A percentile compares a stretch with the other conserved stretches of the same genome.
Evolutionary conservation across 441 rosid species (phyloP).

Genomic region (Brassica balearica): DNA sequence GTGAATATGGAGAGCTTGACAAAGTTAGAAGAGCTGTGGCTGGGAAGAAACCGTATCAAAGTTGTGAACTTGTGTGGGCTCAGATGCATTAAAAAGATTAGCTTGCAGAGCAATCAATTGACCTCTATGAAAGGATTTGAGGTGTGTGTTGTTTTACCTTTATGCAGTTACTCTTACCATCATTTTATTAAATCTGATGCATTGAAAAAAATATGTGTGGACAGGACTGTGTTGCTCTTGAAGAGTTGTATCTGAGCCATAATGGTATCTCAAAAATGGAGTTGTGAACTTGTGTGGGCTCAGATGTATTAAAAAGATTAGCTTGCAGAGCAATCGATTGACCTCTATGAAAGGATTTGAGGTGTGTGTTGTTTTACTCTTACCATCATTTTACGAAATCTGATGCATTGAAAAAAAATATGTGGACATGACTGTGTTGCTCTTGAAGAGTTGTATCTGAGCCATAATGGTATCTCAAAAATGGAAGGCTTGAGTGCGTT

Average conservation of each 20-base stretch:
- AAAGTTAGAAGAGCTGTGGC: constrained; percentile 81
- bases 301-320: constrained; percentile 78
- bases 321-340: constrained; percentile 93
- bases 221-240: no score
- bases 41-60: constrained; percentile 77
- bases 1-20: constrained; percentile 79
- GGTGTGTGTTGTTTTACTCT: constrained; percentile 47
- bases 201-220: no score
- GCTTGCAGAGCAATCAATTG: constrained; percentile 93
- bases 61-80: constrained; percentile 67
- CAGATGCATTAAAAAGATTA: constrained; percentile 79
- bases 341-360: constrained; percentile 90
- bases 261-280: not conserved
- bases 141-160: constrained; percentile 43
- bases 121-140: constrained; percentile 91
- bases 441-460: constrained; percentile 90
- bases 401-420: no score
- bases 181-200: no score
- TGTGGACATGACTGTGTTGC: constrained; percentile 62
- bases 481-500: constrained; percentile 48
- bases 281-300: constrained; percentile 78
- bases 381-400: no score
- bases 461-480: constrained; percentile 90
- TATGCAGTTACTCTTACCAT: no score
- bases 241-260: no score